phyloP scores from a whole-genome alignment of 176 grass and related monocot species.

The Oryza glaberrima region DNA sequence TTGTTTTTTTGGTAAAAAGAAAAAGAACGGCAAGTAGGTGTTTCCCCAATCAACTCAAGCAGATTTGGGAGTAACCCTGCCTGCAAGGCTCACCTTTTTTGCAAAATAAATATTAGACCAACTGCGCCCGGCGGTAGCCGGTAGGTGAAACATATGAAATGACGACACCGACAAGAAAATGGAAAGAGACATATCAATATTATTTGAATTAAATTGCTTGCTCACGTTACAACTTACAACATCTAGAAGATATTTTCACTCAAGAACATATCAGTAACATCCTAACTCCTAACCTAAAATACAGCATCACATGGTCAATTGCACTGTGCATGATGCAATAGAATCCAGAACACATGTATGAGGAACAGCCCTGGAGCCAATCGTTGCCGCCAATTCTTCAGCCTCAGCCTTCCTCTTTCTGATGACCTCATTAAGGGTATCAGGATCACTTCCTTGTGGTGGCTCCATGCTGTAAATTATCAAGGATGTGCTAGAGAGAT shows the following conservation, averaged over 20 bases:
- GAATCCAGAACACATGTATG: conserved; percentile 94
- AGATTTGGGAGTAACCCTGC: not conserved
- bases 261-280: not conserved
- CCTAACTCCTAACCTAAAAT: conserved; percentile 24
- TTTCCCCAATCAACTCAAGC: not conserved
- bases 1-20: not conserved
- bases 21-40: not conserved
- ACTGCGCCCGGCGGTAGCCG: conserved; percentile 8
- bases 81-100: not conserved
- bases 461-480: conserved; percentile 80
- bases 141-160: conserved; percentile 41
- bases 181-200: not conserved
- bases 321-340: conserved; percentile 75
- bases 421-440: conserved; percentile 53
- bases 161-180: conserved; percentile 12
- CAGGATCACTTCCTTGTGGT: conserved; percentile 50
- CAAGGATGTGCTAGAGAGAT: conserved; percentile 54
- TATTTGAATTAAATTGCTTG: conserved; percentile 13
- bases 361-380: conserved; percentile 61
- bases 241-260: conserved; percentile 9
- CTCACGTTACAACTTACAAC: conserved; percentile 26
- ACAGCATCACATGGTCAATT: conserved; percentile 30
- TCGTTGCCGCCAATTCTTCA: conserved; percentile 55
- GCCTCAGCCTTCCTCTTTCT: conserved; percentile 70
- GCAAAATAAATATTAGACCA: not conserved